Evolutionary conservation across 257 asterid genomes (phyloP).

Genomic region (Echium plantagineum): DNA sequence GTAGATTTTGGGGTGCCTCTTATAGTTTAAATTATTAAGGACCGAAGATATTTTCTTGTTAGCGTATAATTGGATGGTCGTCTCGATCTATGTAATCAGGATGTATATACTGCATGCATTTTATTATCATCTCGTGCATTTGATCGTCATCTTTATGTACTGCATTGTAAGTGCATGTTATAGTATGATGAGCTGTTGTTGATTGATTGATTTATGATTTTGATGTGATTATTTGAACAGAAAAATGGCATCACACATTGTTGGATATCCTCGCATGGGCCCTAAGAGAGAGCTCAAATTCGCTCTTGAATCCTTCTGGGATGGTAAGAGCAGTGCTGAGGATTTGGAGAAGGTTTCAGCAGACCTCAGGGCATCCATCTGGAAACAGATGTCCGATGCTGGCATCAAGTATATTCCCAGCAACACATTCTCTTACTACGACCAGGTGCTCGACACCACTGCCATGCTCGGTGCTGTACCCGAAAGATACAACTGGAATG

Average conservation of each 20-base stretch:
- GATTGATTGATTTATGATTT: background rate
- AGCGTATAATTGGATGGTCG: no score
- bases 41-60: no score
- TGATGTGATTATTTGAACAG: constrained; percentile 12
- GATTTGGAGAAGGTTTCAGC: constrained; percentile 38
- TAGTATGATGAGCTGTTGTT: background rate
- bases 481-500: constrained; percentile 38
- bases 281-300: constrained; percentile 50
- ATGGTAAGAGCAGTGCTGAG: constrained; percentile 44
- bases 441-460: constrained; percentile 42
- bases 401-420: constrained; percentile 52
- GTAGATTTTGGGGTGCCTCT: no score
- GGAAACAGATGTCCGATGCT: constrained; percentile 46
- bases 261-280: constrained; percentile 54
- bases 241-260: constrained; percentile 46
- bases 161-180: background rate
- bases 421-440: constrained; percentile 47
- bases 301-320: constrained; percentile 52
- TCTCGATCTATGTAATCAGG: no score
- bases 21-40: no score
- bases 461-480: constrained; percentile 51
- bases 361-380: constrained; percentile 42
- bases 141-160: no score
- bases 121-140: no score
- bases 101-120: no score